A percentile compares a stretch with the other conserved stretches of the same genome.
Conservation (phyloP, 108 stramenopile species). For the Aureococcus anophagefferens region DNA sequence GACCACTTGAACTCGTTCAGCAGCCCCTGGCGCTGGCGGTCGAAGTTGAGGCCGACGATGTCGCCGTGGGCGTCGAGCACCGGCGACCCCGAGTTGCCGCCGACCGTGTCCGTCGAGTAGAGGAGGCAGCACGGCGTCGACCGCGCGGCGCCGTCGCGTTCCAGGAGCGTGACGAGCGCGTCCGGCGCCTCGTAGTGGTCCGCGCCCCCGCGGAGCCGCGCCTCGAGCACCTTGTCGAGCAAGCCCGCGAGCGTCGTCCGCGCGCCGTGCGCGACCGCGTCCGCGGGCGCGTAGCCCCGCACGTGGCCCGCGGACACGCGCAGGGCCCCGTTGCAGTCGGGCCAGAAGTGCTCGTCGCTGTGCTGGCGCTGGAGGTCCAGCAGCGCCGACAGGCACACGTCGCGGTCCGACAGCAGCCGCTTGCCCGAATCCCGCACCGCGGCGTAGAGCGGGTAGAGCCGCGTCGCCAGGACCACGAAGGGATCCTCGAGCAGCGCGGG, state of each 20-base stretch:
- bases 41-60: slow-evolving; percentile 12
- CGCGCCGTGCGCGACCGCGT: slow-evolving; percentile 6
- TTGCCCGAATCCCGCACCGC: slow-evolving; percentile 1
- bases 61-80: slow-evolving; percentile 12
- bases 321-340: slow-evolving; percentile 16
- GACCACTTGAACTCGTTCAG: slow-evolving; percentile 17
- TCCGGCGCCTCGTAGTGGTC: neutral
- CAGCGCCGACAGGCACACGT: neutral
- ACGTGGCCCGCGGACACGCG: slow-evolving; percentile 7
- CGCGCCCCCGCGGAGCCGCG: slow-evolving; percentile 1
- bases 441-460: neutral
- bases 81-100: slow-evolving; percentile 10
- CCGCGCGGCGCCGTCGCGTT: neutral
- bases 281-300: neutral
- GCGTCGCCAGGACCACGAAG: neutral
- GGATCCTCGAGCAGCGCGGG: neutral
- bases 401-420: slow-evolving; percentile 7
- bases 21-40: slow-evolving; percentile 7
- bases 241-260: slow-evolving; percentile 4
- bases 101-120: slow-evolving; percentile 12
- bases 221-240: slow-evolving; percentile 9
- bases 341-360: neutral
- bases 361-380: slow-evolving; percentile 1
- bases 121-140: slow-evolving; percentile 1
- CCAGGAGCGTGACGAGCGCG: neutral